Percentiles rank a stretch among this genome's conserved stretches.
Conservation (phyloP, 805 yeast genomes). For the Metschnikowia borealis region DNA sequence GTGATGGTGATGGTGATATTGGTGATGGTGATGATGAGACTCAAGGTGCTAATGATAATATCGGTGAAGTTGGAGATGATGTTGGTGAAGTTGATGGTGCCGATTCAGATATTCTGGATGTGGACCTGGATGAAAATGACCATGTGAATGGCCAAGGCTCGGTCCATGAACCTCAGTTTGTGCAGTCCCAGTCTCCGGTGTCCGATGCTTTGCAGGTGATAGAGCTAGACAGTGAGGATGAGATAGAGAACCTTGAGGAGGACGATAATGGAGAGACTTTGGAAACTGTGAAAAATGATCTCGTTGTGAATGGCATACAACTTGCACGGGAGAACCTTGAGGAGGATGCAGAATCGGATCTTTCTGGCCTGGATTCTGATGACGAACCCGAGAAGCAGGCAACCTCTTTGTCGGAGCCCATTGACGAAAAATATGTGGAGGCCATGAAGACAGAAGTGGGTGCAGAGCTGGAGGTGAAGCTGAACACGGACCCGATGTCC, state of each 20-base stretch:
- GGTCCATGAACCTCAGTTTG: not conserved
- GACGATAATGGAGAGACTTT: constrained; percentile 5
- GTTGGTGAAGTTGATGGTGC: too few relatives aligned
- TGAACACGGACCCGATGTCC: not conserved
- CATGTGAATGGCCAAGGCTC: not conserved
- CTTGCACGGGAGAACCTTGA: constrained; percentile 21
- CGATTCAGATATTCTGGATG: not conserved
- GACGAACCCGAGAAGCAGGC: not conserved
- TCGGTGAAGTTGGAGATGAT: too few relatives aligned
- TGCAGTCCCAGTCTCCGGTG: not conserved
- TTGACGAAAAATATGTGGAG: too few relatives aligned
- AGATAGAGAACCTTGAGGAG: constrained; percentile 24
- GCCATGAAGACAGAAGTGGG: not conserved
- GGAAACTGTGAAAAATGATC: too few relatives aligned
- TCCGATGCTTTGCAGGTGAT: constrained; percentile 4
- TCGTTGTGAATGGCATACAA: too few relatives aligned
- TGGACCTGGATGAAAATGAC: not conserved
- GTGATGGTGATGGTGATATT: too few relatives aligned
- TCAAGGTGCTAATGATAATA: too few relatives aligned
- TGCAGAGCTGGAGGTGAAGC: too few relatives aligned
- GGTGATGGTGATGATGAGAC: too few relatives aligned
- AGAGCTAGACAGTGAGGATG: constrained; percentile 23
- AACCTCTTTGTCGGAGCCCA: not conserved
- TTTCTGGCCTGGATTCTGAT: not conserved
- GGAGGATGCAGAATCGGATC: not conserved